A percentile compares a stretch with the other conserved stretches of the same genome.
Evolutionary conservation across 192 early-diverging fungal genomes (phyloP).

Genomic region (Backusella parvicylindrica): DNA sequence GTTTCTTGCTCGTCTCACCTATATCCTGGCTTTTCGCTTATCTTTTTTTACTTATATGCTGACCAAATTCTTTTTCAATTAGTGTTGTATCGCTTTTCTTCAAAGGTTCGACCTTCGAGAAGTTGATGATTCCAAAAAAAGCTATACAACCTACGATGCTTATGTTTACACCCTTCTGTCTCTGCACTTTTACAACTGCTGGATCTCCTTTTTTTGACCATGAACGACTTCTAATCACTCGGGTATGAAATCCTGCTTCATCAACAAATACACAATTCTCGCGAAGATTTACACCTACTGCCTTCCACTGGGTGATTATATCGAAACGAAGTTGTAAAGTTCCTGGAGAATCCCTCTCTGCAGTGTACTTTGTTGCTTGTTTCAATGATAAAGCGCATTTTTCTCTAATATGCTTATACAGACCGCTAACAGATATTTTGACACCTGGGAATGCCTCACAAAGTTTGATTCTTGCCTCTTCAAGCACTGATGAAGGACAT

Average conservation of each 20-base stretch:
- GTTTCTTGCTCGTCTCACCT: neutral
- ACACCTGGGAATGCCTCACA: neutral
- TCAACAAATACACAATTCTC: neutral
- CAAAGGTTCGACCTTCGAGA: constrained; percentile 1
- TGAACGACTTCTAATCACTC: neutral
- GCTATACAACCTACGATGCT: constrained; percentile 3
- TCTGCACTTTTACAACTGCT: constrained; percentile 3
- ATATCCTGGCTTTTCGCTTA: too few species aligned
- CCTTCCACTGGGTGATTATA: neutral
- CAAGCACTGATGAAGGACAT: neutral
- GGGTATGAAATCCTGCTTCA: too few species aligned
- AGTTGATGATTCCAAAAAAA: neutral
- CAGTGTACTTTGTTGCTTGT: neutral
- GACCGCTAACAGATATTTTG: neutral
- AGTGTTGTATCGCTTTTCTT: neutral
- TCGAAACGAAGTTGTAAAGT: neutral
- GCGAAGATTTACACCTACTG: neutral
- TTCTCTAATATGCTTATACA: constrained; percentile 7
- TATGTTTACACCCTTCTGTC: neutral
- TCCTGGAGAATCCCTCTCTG: neutral
- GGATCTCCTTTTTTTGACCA: too few species aligned
- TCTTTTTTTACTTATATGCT: neutral
- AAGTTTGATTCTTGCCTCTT: neutral
- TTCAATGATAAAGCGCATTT: neutral
- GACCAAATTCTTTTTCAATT: constrained; percentile 8